These are phyloP conservation scores for Coniochaeta sp. DNA, from an alignment of 2,329 filamentous ascomycete species.

Conservation along the genomic window DNA sequence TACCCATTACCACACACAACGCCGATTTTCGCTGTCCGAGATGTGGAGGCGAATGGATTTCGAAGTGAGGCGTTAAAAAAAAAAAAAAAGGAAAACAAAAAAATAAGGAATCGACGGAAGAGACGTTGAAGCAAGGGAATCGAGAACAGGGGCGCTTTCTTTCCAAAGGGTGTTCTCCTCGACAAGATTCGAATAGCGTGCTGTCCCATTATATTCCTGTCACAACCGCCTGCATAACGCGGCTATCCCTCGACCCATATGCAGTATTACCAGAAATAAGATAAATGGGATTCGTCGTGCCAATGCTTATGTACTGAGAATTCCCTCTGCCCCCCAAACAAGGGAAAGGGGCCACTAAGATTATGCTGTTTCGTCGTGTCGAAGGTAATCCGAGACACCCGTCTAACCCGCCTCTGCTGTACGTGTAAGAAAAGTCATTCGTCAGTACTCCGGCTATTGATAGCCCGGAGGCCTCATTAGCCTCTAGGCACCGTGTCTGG, in stretches of 20 bases:
- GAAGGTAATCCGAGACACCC: constrained; percentile 4
- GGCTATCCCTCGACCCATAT: constrained; percentile 26
- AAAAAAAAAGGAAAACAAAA: too few relatives aligned
- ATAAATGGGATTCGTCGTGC: constrained; percentile 8
- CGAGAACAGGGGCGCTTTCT: background rate
- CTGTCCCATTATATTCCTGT: background rate
- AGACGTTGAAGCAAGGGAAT: background rate
- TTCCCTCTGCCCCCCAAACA: background rate
- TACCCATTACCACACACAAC: background rate
- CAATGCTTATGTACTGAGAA: constrained; percentile 9
- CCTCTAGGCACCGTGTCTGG: background rate
- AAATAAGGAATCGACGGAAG: too few relatives aligned
- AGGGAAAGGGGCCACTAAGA: background rate
- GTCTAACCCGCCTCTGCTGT: background rate
- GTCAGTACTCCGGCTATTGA: background rate
- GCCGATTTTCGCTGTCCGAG: background rate
- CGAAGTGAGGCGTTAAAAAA: background rate
- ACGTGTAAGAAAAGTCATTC: background rate
- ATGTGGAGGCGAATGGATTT: background rate
- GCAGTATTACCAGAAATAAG: constrained; percentile 39
- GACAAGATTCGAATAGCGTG: background rate
- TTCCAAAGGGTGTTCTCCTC: background rate
- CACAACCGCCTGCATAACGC: constrained; percentile 1
- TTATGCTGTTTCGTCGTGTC: constrained; percentile 9
- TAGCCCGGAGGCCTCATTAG: constrained; percentile 7